phyloP scores from a whole-genome alignment of 192 early-diverging fungal species.

The Umbelopsis isabellina region DNA sequence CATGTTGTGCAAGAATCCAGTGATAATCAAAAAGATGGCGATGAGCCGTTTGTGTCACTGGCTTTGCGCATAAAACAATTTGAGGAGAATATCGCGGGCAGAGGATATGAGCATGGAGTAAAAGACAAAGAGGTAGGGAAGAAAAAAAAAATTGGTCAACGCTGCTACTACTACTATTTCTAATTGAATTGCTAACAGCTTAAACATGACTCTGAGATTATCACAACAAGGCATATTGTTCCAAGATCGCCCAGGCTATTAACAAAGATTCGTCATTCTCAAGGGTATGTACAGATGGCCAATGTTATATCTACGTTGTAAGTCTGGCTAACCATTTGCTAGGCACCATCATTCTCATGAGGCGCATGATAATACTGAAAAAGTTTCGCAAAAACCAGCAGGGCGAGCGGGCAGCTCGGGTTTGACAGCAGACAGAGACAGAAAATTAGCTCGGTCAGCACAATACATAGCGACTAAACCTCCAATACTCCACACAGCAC shows the following conservation, averaged over 20 bases:
- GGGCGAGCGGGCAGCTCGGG: too few relatives aligned
- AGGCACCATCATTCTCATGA: conserved; percentile 13
- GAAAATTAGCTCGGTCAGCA: too few relatives aligned
- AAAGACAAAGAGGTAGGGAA: neutral
- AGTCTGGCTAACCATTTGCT: neutral
- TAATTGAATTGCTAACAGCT: too few relatives aligned
- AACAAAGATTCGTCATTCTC: neutral
- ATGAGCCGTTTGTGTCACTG: conserved; percentile 5
- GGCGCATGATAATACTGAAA: neutral
- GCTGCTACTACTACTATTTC: too few relatives aligned
- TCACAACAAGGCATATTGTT: neutral
- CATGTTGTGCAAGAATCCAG: neutral
- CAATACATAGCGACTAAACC: neutral
- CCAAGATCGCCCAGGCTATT: conserved; percentile 9
- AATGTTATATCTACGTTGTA: neutral
- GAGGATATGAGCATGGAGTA: neutral
- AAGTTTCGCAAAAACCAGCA: neutral
- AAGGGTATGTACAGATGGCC: neutral
- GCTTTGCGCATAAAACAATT: conserved; percentile 15
- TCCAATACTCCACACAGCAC: conserved; percentile 4
- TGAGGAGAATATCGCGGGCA: conserved; percentile 14
- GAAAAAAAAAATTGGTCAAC: too few relatives aligned
- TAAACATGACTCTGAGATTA: neutral
- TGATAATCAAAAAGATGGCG: neutral
- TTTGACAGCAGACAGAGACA: too few relatives aligned